Conservation (phyloP, 202 grass and related monocot genomes). For the Thinopyrum obtusiflorum region DNA sequence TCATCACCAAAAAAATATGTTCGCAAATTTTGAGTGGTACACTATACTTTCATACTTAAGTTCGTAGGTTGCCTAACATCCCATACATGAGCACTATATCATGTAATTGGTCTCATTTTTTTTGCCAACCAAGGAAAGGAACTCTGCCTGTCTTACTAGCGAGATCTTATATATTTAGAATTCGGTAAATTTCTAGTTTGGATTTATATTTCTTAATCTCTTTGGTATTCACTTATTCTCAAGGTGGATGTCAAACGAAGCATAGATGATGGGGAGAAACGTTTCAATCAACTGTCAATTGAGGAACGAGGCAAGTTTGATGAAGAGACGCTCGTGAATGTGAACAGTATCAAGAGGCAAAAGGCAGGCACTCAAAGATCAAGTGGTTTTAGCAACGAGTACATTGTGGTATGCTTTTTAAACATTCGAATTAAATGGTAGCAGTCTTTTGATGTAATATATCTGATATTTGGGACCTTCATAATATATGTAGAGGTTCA, state of each 20-base stretch:
- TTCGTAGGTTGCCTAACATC: background rate
- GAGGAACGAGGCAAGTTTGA: constrained; percentile 99
- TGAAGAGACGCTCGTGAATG: constrained; percentile 97
- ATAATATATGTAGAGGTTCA: background rate
- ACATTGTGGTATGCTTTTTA: constrained; percentile 84
- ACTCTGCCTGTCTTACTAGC: background rate
- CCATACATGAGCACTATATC: background rate
- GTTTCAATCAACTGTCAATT: constrained; percentile 96
- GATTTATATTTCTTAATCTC: background rate
- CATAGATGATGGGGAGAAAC: constrained; percentile 86
- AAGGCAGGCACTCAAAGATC: constrained; percentile 62
- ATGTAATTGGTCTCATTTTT: background rate
- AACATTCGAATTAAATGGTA: background rate
- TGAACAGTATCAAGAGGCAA: constrained; percentile 93
- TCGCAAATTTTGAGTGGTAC: background rate
- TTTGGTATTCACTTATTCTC: constrained; percentile 26
- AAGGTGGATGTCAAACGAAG: constrained; percentile 95
- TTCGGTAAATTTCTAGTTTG: background rate
- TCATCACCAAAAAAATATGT: background rate
- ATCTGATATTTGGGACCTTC: constrained; percentile 19
- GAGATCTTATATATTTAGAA: background rate
- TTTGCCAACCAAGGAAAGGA: background rate
- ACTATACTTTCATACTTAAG: background rate
- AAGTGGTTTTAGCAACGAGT: constrained; percentile 87
- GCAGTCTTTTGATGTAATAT: background rate